Conservation (phyloP, 768 basidiomycete species). For the Russula brevipes region DNA sequence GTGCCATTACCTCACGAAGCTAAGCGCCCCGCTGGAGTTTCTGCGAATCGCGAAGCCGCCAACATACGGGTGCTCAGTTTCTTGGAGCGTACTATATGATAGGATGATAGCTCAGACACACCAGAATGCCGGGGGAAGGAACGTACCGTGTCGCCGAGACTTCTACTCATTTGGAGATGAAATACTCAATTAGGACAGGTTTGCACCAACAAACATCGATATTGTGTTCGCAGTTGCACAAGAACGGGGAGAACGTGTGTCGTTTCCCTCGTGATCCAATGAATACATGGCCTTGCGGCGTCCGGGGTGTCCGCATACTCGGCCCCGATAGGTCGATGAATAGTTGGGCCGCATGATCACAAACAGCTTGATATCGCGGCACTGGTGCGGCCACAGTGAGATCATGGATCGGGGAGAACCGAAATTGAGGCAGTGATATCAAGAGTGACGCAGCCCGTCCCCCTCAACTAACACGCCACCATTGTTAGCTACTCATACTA, state of each 20-base stretch:
- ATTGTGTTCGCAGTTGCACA: too few relatives aligned
- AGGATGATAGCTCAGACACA: not conserved
- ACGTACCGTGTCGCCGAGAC: not conserved
- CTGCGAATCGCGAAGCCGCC: slow-evolving; percentile 1
- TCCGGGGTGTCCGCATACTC: not conserved
- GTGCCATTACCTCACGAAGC: not conserved
- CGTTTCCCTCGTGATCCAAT: not conserved
- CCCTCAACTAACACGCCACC: not conserved
- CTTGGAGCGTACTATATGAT: not conserved
- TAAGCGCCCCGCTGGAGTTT: not conserved
- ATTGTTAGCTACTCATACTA: not conserved
- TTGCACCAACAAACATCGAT: not conserved
- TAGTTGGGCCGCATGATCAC: not conserved
- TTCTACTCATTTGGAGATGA: not conserved
- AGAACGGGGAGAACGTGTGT: not conserved
- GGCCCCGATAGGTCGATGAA: not conserved
- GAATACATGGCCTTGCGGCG: not conserved
- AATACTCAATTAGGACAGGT: not conserved
- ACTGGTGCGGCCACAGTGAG: not conserved
- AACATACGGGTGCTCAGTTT: not conserved
- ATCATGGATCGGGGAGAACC: not conserved
- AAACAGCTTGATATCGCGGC: not conserved
- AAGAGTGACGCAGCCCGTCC: not conserved
- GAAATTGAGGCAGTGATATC: not conserved
- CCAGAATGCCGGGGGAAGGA: not conserved